phyloP scores from a whole-genome alignment of 169 alveolate genomes.

The Eimeria praecox region DNA sequence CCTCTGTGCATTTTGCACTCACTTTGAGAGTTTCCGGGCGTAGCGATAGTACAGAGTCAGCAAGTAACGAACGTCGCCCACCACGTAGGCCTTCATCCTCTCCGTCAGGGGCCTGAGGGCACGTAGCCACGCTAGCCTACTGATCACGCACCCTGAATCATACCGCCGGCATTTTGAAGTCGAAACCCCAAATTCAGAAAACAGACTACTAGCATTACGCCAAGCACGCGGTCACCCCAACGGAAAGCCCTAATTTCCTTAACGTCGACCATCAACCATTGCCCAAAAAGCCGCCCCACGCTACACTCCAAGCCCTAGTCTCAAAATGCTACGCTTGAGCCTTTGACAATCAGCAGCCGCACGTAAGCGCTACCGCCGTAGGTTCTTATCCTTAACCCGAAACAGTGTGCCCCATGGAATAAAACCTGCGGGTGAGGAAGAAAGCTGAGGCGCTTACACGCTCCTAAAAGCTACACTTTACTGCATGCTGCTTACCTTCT shows the following conservation, averaged over 20 bases:
- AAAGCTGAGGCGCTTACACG: neutral
- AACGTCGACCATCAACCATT: neutral
- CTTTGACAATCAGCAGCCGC: neutral
- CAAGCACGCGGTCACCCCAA: neutral
- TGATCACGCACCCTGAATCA: neutral
- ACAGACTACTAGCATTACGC: neutral
- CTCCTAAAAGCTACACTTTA: neutral
- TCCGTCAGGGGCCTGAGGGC: conserved; percentile 12
- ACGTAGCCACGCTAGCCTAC: neutral
- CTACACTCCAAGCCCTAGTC: neutral
- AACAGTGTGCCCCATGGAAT: neutral
- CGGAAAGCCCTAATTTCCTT: neutral
- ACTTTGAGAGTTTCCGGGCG: neutral
- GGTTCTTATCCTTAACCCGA: neutral
- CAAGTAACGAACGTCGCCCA: conserved; percentile 3
- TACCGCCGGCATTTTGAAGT: neutral
- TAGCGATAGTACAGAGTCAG: neutral
- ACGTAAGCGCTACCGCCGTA: neutral
- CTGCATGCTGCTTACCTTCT: neutral
- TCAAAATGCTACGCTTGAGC: neutral
- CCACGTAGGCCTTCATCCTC: conserved; percentile 11
- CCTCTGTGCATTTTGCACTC: neutral
- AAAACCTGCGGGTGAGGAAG: neutral
- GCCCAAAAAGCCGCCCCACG: neutral
- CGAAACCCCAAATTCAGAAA: neutral